Evolutionary conservation across 1,284 basidiomycete genomes (phyloP).

Genomic region (Sanghuangporus weigelae): DNA sequence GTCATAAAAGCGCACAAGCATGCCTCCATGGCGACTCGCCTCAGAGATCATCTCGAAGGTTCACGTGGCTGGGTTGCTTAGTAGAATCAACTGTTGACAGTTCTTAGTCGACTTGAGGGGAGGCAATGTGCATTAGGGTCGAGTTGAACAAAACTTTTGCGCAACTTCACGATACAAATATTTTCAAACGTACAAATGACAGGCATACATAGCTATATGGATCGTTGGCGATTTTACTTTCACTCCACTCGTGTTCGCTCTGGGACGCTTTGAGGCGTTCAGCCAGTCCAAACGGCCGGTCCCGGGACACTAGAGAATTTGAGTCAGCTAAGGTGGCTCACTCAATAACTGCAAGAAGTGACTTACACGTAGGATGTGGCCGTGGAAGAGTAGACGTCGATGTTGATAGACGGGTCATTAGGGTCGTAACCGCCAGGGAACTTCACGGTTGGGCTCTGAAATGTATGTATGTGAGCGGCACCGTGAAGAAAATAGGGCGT

Average conservation of each 20-base stretch:
- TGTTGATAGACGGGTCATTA: slow-evolving; percentile 13
- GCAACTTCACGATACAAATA: no score
- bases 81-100: no score
- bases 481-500: neutral
- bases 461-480: neutral
- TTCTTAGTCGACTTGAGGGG: no score
- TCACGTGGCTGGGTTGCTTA: no score
- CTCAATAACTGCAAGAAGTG: neutral
- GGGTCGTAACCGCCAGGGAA: slow-evolving; percentile 16
- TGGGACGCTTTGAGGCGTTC: neutral
- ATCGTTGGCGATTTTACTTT: neutral
- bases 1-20: neutral
- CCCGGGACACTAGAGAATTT: slow-evolving; percentile 2
- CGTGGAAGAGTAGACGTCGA: slow-evolving; percentile 14
- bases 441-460: slow-evolving; percentile 13
- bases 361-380: slow-evolving; percentile 16
- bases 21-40: neutral
- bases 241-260: neutral
- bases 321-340: neutral
- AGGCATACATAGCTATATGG: neutral
- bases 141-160: no score
- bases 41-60: neutral
- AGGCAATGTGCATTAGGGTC: no score
- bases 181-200: no score
- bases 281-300: slow-evolving; percentile 16